A percentile compares a stretch with the other conserved stretches of the same genome.
Conservation (phyloP, 2,329 filamentous ascomycete genomes). For the Scedosporium minutisporum region DNA sequence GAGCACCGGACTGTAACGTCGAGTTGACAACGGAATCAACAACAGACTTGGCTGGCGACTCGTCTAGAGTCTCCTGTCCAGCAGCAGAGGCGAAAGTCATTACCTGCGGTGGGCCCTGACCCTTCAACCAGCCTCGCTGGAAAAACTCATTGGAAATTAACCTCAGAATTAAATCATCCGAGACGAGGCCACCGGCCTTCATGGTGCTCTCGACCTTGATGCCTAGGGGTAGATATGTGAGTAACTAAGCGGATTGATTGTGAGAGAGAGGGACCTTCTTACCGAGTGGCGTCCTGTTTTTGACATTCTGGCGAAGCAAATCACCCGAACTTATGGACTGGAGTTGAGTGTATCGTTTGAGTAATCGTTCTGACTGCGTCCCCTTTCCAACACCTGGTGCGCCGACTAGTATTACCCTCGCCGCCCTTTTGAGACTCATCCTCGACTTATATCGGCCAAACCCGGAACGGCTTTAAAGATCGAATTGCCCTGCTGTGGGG, state of each 20-base stretch:
- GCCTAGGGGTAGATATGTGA: slow-evolving; percentile 38
- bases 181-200: slow-evolving; percentile 79
- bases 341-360: slow-evolving; percentile 78
- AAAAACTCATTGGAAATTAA: slow-evolving; percentile 86
- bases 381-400: slow-evolving; percentile 97
- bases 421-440: slow-evolving; percentile 67
- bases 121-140: slow-evolving; percentile 71
- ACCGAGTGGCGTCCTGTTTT: slow-evolving; percentile 79
- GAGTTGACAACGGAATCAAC: slow-evolving; percentile 30
- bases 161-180: slow-evolving; percentile 82
- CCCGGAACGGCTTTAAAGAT: neutral
- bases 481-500: neutral
- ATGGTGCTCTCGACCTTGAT: slow-evolving; percentile 86
- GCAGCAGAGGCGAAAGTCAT: slow-evolving; percentile 40
- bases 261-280: slow-evolving; percentile 1
- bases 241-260: neutral
- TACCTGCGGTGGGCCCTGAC: slow-evolving; percentile 33
- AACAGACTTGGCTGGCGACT: slow-evolving; percentile 9
- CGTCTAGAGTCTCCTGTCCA: slow-evolving; percentile 19
- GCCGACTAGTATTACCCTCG: slow-evolving; percentile 87
- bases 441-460: neutral
- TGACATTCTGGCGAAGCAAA: slow-evolving; percentile 84
- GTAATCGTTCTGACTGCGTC: slow-evolving; percentile 83
- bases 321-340: slow-evolving; percentile 91
- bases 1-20: slow-evolving; percentile 9